phyloP scores from a whole-genome alignment of 108 stramenopile genomes.

The Craspedostauros australis region DNA sequence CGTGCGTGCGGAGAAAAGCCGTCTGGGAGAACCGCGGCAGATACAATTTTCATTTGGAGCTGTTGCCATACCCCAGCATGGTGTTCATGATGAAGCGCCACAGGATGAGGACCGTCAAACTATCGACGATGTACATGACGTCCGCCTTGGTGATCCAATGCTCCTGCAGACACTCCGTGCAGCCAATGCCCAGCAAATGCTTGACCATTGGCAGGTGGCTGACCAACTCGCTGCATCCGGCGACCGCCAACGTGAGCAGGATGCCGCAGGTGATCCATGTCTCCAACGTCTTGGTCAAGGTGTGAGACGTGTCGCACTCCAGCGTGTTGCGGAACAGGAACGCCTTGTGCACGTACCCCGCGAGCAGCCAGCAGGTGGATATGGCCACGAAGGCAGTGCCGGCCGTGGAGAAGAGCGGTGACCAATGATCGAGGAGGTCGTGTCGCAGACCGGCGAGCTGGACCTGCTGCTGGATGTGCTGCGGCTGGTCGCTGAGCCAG shows the following conservation, averaged over 20 bases:
- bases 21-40: too few relatives aligned
- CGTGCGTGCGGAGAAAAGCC: too few relatives aligned
- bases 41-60: too few relatives aligned
- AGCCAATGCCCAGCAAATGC: not conserved
- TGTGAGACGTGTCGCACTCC: slow-evolving; percentile 38
- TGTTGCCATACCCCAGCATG: slow-evolving; percentile 40
- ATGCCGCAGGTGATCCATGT: slow-evolving; percentile 52
- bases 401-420: slow-evolving; percentile 45
- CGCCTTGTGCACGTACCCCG: slow-evolving; percentile 50
- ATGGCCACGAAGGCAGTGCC: slow-evolving; percentile 57
- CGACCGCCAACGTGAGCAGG: slow-evolving; percentile 36
- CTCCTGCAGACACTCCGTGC: slow-evolving; percentile 11
- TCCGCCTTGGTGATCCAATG: slow-evolving; percentile 55
- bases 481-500: slow-evolving; percentile 45
- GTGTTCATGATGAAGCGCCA: slow-evolving; percentile 66
- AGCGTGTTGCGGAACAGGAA: slow-evolving; percentile 59
- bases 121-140: slow-evolving; percentile 67
- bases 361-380: slow-evolving; percentile 59
- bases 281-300: slow-evolving; percentile 47
- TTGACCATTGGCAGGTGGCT: not conserved
- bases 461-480: slow-evolving; percentile 12
- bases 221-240: slow-evolving; percentile 21
- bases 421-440: slow-evolving; percentile 33
- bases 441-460: slow-evolving; percentile 17
- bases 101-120: slow-evolving; percentile 48